phyloP scores from a whole-genome alignment of 345 rosid genomes.

The Eucalyptus brandiana region DNA sequence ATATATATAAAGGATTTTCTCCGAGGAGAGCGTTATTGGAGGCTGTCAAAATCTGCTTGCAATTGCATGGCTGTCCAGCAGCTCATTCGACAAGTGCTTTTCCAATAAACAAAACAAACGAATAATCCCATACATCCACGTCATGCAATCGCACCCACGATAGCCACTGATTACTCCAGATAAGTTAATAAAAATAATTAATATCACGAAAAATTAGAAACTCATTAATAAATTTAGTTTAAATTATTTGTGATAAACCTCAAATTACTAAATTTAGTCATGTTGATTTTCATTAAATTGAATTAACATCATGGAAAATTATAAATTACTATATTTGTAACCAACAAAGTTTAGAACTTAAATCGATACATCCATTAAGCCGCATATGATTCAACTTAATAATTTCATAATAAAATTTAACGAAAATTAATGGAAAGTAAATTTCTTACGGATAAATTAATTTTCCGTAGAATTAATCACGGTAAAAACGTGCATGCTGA shows the following conservation, averaged over 20 bases:
- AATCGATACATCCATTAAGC: accelerated
- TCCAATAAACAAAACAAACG: background rate
- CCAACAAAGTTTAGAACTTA: too few relatives aligned
- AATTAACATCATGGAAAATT: accelerated
- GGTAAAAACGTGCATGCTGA: background rate
- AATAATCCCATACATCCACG: background rate
- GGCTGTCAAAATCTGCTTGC: background rate
- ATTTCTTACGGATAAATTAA: accelerated
- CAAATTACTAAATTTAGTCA: too few relatives aligned
- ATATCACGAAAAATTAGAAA: too few relatives aligned
- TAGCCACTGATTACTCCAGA: accelerated
- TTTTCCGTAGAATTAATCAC: too few relatives aligned
- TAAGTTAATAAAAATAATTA: background rate
- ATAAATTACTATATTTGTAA: too few relatives aligned
- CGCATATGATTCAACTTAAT: accelerated
- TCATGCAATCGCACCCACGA: background rate
- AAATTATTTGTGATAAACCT: too few relatives aligned
- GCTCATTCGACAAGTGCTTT: background rate
- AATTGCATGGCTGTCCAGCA: background rate
- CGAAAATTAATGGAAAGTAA: too few relatives aligned
- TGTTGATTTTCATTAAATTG: too few relatives aligned
- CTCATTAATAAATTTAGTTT: too few relatives aligned
- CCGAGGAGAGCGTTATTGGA: background rate
- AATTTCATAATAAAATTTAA: too few relatives aligned
- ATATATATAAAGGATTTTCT: background rate